phyloP scores from a whole-genome alignment of 768 basidiomycete genomes.

The Tylopilus vinaceipallidus region DNA sequence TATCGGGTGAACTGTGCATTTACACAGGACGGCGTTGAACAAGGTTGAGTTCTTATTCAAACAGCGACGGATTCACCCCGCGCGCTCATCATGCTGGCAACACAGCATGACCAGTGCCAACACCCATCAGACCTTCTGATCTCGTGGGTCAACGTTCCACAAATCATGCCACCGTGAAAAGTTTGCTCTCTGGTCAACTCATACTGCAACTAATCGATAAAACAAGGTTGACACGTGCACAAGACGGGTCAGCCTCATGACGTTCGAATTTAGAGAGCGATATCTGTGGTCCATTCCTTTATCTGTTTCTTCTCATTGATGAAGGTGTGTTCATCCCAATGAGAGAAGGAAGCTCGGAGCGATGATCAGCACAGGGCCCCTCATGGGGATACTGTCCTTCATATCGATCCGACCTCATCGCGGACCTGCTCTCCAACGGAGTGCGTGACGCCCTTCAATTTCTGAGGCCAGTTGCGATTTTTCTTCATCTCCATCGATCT shows the following conservation, averaged over 20 bases:
- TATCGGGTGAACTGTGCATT: background rate
- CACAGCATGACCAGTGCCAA: background rate
- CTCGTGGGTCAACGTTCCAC: background rate
- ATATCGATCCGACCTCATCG: slow-evolving; percentile 26
- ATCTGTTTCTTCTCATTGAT: background rate
- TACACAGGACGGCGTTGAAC: background rate
- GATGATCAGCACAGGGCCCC: slow-evolving; percentile 14
- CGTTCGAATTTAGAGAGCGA: background rate
- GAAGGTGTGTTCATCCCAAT: slow-evolving; percentile 1
- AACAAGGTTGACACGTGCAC: background rate
- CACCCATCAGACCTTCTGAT: background rate
- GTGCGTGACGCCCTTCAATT: slow-evolving; percentile 15
- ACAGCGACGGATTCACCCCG: background rate
- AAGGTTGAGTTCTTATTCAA: slow-evolving; percentile 1
- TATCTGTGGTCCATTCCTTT: no score
- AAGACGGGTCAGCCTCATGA: no score
- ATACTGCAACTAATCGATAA: background rate
- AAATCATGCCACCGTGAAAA: no score
- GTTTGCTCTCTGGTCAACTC: background rate
- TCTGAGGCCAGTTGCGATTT: slow-evolving; percentile 3
- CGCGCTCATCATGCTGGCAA: background rate
- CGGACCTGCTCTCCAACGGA: slow-evolving; percentile 5
- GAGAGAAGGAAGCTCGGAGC: background rate
- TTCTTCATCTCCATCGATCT: slow-evolving; percentile 6
- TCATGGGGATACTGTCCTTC: slow-evolving; percentile 8